These are phyloP conservation scores for Silene vulgaris DNA, from an alignment of 179 eudicot species.

Conservation along the genomic window DNA sequence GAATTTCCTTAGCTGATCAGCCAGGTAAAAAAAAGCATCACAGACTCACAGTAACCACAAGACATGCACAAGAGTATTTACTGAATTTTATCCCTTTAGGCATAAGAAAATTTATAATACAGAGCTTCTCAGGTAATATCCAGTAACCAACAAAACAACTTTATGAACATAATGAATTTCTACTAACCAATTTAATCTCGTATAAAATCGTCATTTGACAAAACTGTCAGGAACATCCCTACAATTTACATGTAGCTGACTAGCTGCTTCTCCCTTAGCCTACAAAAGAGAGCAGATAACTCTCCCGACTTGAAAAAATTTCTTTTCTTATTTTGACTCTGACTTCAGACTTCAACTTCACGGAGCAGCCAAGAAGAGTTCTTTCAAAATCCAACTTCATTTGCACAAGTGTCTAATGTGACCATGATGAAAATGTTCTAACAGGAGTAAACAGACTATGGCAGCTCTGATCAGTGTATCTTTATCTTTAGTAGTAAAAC, in stretches of 20 bases:
- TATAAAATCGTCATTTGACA: slow-evolving; percentile 10
- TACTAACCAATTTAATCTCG: background rate
- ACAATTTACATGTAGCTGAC: slow-evolving; percentile 25
- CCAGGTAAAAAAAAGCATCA: too few relatives aligned
- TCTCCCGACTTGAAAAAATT: slow-evolving; percentile 2
- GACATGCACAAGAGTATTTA: background rate
- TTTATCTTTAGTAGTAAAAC: slow-evolving; percentile 40
- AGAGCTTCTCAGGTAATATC: background rate
- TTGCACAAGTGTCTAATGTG: background rate
- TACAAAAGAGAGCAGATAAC: slow-evolving; percentile 15
- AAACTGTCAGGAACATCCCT: slow-evolving; percentile 14
- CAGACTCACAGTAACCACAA: too few relatives aligned
- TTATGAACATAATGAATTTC: slow-evolving; percentile 26
- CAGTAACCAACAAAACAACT: background rate
- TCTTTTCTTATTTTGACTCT: background rate
- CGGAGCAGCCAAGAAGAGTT: slow-evolving; percentile 10
- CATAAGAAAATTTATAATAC: background rate
- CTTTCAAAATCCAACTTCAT: background rate
- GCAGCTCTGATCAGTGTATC: background rate
- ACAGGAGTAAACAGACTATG: too few relatives aligned
- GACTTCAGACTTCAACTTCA: background rate
- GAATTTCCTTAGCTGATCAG: too few relatives aligned
- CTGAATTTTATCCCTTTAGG: background rate
- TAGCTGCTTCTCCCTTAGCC: slow-evolving; percentile 22
- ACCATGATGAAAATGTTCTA: too few relatives aligned